A percentile compares a stretch with the other conserved stretches of the same genome.
phyloP scores from a whole-genome alignment of 2,329 filamentous ascomycete species.

The Pseudogymnoascus sp. region DNA sequence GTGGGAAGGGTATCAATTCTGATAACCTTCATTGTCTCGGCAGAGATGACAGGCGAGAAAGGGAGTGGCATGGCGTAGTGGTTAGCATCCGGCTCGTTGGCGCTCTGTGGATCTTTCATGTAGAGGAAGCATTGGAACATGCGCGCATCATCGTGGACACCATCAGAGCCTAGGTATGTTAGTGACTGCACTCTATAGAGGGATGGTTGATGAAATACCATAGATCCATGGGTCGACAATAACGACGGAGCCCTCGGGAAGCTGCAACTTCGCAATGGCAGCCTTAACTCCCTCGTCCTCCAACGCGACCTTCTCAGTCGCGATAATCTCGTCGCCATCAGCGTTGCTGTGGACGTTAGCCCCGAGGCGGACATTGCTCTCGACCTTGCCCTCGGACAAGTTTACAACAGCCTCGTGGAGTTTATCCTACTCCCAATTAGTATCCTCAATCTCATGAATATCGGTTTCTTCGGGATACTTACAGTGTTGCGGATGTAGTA shows the following conservation, averaged over 20 bases:
- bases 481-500: slow-evolving; percentile 55
- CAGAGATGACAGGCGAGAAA: slow-evolving; percentile 58
- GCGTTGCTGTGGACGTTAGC: slow-evolving; percentile 50
- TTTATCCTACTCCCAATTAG: slow-evolving; percentile 40
- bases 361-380: slow-evolving; percentile 51
- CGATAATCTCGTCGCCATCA: slow-evolving; percentile 52
- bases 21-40: slow-evolving; percentile 53
- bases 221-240: slow-evolving; percentile 60
- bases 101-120: slow-evolving; percentile 53
- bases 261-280: slow-evolving; percentile 52
- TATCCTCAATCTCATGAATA: background rate
- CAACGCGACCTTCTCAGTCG: slow-evolving; percentile 47
- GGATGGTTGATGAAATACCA: slow-evolving; percentile 29
- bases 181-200: background rate
- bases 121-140: slow-evolving; percentile 61
- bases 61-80: slow-evolving; percentile 61
- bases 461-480: slow-evolving; percentile 20
- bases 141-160: slow-evolving; percentile 37
- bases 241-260: slow-evolving; percentile 51
- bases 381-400: slow-evolving; percentile 40
- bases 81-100: slow-evolving; percentile 53
- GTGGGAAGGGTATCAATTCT: slow-evolving; percentile 64
- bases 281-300: slow-evolving; percentile 49
- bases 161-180: slow-evolving; percentile 38
- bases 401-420: slow-evolving; percentile 53